Evolutionary conservation across 2,329 filamentous ascomycete species (phyloP), one percentile per base, ranked within the genome.

Genomic region (Colletotrichum paranaense): DNA sequence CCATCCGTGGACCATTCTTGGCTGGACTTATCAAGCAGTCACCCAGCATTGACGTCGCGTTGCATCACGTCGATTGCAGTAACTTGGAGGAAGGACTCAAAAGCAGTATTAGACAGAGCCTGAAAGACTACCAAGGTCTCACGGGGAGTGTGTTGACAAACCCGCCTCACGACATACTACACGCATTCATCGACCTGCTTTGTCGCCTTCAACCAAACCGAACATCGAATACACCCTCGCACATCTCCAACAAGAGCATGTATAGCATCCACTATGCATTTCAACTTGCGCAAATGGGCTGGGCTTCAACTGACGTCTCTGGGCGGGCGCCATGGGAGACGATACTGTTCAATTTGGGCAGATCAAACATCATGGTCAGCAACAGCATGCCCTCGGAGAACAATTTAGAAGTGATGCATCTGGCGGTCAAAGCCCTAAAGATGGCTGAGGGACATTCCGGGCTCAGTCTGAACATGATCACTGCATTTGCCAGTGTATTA

Each of bases 101-200:
- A 52, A 52, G 14, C 16, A n/a, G 19, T 5, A 19, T 58, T 49
- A 60, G 28, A 4, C 9, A 16, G 38, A 49, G 66, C 8, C 9
- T 71, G 32, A 28, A 55, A 32, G 35, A 35, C 11, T 55, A 14
- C n/a, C 35, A 24, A 7, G 49, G 28, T 19, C 56, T 55, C 19
- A 26, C 62, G 22, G n/a, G 28, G 9, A 24, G 11, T 35, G 11
- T 32, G 14, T 24, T 62, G 3, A 62, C n/a, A 16, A 35, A 42
- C 16, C 38, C 64, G 14, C 63, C 62, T 38, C 76, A 76, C 77
- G 3, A 81, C 87, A 32, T 81, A 86, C 71, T 76, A 77, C 67
- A 62, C 12, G 73, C 59, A 2, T 63, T 53, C 35, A 55, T 76
- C 56, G 53, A 57, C 11, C 12, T 75, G 7, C 22, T 70, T 30